Conservation (phyloP, 768 basidiomycete genomes). For the Guyanaporus albipodus region DNA sequence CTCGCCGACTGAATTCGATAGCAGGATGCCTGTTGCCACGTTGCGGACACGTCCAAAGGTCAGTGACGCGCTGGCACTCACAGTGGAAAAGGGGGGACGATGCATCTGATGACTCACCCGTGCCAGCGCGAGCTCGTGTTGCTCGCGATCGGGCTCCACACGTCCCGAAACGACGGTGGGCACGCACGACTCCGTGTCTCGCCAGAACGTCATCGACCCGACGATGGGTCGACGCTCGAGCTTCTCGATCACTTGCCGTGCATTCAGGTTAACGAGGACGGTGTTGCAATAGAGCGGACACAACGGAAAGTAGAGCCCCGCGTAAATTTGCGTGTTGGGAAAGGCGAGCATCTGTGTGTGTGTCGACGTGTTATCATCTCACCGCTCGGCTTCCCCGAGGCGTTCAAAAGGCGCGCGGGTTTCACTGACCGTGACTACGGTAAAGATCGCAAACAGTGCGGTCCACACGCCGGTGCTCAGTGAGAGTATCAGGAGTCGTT, state of each 20-base stretch:
- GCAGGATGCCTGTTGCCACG: not conserved
- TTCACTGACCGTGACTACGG: conserved; percentile 12
- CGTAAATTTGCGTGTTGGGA: conserved; percentile 16
- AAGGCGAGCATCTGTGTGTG: conserved; percentile 16
- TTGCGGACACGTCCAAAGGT: no score
- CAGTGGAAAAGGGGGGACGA: no score
- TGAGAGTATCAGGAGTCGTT: conserved; percentile 14
- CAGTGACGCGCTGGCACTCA: no score
- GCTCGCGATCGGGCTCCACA: not conserved
- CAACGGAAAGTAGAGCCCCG: conserved; percentile 25
- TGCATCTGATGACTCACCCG: conserved; percentile 3
- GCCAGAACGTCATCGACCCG: conserved; percentile 5
- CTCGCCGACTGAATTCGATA: not conserved
- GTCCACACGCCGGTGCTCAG: conserved; percentile 17
- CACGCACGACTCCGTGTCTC: not conserved
- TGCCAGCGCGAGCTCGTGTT: not conserved
- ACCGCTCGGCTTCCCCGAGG: no score
- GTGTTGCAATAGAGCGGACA: conserved; percentile 32
- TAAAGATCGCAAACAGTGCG: conserved; percentile 10
- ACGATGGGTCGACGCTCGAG: conserved; percentile 4
- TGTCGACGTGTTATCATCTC: no score
- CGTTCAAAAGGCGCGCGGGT: no score
- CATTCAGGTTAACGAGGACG: conserved; percentile 31
- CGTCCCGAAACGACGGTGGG: not conserved
- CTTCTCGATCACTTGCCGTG: conserved; percentile 18